Base-by-base conservation (phyloP, 495 filamentous ascomycete species). In the Articulospora tetracladia region DNA sequence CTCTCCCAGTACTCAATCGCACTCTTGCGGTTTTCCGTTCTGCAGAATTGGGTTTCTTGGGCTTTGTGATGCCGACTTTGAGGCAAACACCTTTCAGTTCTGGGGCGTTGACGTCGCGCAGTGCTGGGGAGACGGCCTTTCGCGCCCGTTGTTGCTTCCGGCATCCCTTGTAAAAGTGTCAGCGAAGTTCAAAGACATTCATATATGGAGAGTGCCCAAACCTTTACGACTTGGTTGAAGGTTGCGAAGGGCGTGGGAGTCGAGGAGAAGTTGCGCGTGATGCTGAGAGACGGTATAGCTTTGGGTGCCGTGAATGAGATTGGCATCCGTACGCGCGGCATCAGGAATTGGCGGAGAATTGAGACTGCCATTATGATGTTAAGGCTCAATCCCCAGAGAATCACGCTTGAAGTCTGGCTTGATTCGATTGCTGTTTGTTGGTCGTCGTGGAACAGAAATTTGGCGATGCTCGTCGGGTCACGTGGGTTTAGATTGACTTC, bases 41-140 rank as follows among this genome's bases (percentile, higher is more conserved):
- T 28, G 90, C 95, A 19, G 94, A 98, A 72, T 98, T 98, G 47
- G 94, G 94, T 76, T 98, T 98, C 86, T 98, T 98, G 23, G 94
- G 94, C 70, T 92, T 93, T 67, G 89, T 92, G 65, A 91, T 87
- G 69, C 86, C 87, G 58, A 97, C 95, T 70, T 92, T 91, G 58
- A 98, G 74, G 73, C 95, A 98, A 24, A 98, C 94, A 61, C 92
- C 94, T 75, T 98, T 98, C 78, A 96, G 84, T 70, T 87, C 82
- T 13, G 94, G 90, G 23, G 88, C 81, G 23, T 85, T 72, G 60
- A 80, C 82, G 54, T 76, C 74, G 7, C 78, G 80, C 54, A 98
- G 81, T 3, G 93, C 94, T 0, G 94, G 94, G 1, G 93, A 97
- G 46, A 88, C 82, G 61, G 86, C 77, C 68, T 95, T 91, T 57